phyloP scores from a whole-genome alignment of 768 basidiomycete species.

The Leccinum broughii region DNA sequence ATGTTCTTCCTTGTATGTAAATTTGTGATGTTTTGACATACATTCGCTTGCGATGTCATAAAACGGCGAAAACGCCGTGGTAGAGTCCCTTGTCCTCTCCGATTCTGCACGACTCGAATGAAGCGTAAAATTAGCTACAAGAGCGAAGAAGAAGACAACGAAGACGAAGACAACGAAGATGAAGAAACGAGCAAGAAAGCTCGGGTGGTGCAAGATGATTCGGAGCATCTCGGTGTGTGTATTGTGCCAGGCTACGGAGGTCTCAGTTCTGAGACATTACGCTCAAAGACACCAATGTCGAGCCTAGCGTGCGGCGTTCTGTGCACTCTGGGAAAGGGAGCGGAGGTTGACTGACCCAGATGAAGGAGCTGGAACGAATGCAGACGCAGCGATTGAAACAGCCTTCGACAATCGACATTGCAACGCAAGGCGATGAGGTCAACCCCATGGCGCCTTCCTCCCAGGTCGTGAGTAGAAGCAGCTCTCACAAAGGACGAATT shows the following conservation, averaged over 20 bases:
- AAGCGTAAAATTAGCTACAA: background rate
- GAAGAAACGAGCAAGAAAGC: background rate
- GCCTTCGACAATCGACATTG: background rate
- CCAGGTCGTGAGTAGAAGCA: background rate
- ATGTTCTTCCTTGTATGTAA: background rate
- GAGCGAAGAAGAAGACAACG: background rate
- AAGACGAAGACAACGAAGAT: background rate
- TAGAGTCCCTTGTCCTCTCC: background rate
- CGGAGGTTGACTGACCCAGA: background rate
- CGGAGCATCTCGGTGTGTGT: too few species aligned
- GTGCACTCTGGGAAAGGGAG: background rate
- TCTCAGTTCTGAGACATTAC: too few species aligned
- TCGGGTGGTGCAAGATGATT: background rate
- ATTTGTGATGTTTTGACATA: background rate
- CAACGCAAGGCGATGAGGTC: background rate
- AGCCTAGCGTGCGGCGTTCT: background rate
- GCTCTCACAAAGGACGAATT: background rate
- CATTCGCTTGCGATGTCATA: background rate
- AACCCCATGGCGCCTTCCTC: constrained; percentile 9
- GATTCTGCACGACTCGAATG: background rate
- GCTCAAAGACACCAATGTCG: background rate
- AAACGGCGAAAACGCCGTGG: background rate
- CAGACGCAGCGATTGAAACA: background rate
- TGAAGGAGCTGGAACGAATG: background rate
- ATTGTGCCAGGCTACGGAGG: too few species aligned